Percentiles rank a stretch among this genome's conserved stretches.
phyloP scores from a whole-genome alignment of 257 asterid species.

The Linderniella brevidens region DNA sequence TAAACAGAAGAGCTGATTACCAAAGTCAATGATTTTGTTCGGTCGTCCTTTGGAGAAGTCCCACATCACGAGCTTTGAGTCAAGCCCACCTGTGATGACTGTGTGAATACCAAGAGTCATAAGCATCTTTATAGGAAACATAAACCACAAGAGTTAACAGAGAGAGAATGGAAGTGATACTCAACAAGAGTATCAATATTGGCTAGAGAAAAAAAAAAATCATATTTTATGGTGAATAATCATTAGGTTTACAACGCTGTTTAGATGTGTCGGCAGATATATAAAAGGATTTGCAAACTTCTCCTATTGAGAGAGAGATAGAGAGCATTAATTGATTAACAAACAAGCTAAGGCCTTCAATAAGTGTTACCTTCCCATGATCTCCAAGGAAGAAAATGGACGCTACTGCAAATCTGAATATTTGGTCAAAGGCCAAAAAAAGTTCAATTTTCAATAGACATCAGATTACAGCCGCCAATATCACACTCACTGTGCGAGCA shows the following conservation, averaged over 20 bases:
- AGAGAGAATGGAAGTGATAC: background rate
- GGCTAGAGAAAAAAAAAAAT: background rate
- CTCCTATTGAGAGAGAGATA: too few species aligned
- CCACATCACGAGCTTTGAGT: constrained; percentile 81
- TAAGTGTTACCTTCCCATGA: constrained; percentile 72
- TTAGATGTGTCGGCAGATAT: background rate
- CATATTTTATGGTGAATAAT: too few species aligned
- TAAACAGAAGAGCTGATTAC: constrained; percentile 26
- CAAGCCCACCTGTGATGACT: constrained; percentile 95
- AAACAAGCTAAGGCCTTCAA: too few species aligned
- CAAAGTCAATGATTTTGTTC: constrained; percentile 56
- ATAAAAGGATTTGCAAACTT: background rate
- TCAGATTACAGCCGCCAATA: constrained; percentile 5
- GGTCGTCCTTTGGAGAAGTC: constrained; percentile 91
- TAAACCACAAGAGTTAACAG: background rate
- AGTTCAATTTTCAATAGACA: constrained; percentile 14
- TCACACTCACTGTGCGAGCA: constrained; percentile 14
- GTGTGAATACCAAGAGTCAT: constrained; percentile 13
- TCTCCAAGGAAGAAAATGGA: constrained; percentile 92
- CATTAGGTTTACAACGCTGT: too few species aligned
- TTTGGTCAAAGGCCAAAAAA: constrained; percentile 7
- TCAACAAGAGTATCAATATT: background rate
- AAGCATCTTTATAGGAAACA: background rate
- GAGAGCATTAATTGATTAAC: too few species aligned
- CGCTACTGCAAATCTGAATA: constrained; percentile 79